A percentile compares a stretch with the other conserved stretches of the same genome.
Conservation (phyloP, 768 basidiomycete species). For the Gyrodon lividus region DNA sequence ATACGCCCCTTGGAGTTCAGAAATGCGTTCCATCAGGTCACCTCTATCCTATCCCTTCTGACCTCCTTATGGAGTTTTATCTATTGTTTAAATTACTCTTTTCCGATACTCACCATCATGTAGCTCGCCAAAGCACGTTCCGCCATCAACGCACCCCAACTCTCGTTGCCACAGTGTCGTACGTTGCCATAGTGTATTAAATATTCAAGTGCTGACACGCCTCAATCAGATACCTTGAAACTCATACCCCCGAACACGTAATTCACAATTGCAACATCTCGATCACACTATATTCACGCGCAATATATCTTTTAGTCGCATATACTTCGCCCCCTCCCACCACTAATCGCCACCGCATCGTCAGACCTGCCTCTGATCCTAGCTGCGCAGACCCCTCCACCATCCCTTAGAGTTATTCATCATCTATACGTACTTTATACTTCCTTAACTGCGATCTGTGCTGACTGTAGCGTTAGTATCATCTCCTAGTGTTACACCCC, state of each 20-base stretch:
- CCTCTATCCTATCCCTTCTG: neutral
- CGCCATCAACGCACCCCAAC: neutral
- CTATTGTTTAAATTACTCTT: neutral
- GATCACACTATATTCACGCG: neutral
- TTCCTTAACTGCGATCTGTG: neutral
- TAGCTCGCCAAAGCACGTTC: neutral
- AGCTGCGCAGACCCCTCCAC: neutral
- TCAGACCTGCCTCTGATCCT: slow-evolving; percentile 1
- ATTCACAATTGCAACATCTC: neutral
- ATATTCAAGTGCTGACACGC: neutral
- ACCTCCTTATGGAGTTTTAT: neutral
- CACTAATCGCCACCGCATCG: neutral
- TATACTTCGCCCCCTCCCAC: neutral
- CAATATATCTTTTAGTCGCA: neutral
- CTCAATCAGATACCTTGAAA: slow-evolving; percentile 3
- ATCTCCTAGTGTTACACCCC: neutral
- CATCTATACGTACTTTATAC: slow-evolving; percentile 1
- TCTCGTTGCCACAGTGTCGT: neutral
- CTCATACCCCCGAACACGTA: neutral
- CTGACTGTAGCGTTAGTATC: slow-evolving; percentile 22
- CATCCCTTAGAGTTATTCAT: neutral
- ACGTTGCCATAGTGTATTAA: neutral
- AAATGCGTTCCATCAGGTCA: neutral
- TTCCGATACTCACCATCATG: neutral
- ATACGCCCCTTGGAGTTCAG: neutral